Conservation (phyloP, 306 rosid genomes). For the Inga oerstediana region DNA sequence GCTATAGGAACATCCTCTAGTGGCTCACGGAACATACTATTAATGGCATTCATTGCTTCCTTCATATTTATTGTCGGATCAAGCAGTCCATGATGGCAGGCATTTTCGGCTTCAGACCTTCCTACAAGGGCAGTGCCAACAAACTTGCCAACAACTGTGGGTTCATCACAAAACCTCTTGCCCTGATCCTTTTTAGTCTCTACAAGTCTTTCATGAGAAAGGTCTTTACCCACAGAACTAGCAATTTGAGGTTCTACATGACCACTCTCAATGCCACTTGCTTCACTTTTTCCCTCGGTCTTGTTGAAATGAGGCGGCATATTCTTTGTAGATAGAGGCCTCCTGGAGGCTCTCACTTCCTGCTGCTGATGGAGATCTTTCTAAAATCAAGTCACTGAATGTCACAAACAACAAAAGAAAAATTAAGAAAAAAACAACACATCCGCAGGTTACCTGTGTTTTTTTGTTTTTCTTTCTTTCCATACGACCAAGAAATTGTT, state of each 20-base stretch:
- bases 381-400: conserved; percentile 34
- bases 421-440: conserved; percentile 27
- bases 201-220: conserved; percentile 32
- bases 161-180: conserved; percentile 55
- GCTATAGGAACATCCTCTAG: conserved; percentile 54
- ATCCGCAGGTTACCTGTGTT: conserved; percentile 50
- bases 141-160: conserved; percentile 71
- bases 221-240: conserved; percentile 30
- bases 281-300: conserved; percentile 40
- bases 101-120: conserved; percentile 82
- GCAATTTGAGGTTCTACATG: conserved; percentile 30
- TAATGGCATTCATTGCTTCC: conserved; percentile 87
- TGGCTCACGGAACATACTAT: conserved; percentile 87
- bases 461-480: conserved; percentile 57
- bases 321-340: conserved; percentile 39
- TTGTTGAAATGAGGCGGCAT: conserved; percentile 35
- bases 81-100: conserved; percentile 86
- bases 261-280: conserved; percentile 26
- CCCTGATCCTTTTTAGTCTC: conserved; percentile 36
- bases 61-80: conserved; percentile 97
- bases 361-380: conserved; percentile 39
- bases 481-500: conserved; percentile 80
- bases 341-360: conserved; percentile 51
- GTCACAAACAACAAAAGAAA: conserved; percentile 15
- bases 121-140: conserved; percentile 78